These are phyloP conservation scores for Daldinia caldariorum DNA, from an alignment of 495 filamentous ascomycete species.

Conservation along the genomic window DNA sequence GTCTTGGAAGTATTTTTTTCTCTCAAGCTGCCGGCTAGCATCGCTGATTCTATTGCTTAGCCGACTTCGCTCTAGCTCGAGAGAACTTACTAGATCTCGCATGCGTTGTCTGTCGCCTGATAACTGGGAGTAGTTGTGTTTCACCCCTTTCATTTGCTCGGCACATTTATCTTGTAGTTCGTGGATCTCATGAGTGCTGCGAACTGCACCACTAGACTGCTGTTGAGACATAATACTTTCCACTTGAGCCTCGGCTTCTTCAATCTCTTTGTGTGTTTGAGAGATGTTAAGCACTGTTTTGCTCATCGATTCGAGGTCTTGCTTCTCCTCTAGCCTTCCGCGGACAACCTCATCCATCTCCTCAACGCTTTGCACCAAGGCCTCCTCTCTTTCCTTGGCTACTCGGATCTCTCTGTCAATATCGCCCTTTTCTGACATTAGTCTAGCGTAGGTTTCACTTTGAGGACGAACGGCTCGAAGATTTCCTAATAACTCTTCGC, in stretches of 20 bases:
- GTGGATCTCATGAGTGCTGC: slow-evolving; percentile 84
- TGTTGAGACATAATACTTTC: slow-evolving; percentile 76
- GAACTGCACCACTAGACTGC: slow-evolving; percentile 66
- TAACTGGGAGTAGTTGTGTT: slow-evolving; percentile 69
- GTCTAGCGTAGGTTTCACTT: slow-evolving; percentile 76
- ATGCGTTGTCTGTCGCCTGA: slow-evolving; percentile 74
- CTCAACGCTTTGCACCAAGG: slow-evolving; percentile 73
- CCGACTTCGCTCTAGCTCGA: slow-evolving; percentile 78
- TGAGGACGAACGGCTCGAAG: slow-evolving; percentile 69
- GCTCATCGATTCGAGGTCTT: slow-evolving; percentile 77
- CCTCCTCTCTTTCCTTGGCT: slow-evolving; percentile 63
- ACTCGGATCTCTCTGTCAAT: slow-evolving; percentile 69
- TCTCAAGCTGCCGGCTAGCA: slow-evolving; percentile 77
- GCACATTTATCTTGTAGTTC: slow-evolving; percentile 72
- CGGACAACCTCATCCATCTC: slow-evolving; percentile 75
- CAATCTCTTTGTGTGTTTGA: slow-evolving; percentile 75
- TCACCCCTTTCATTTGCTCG: slow-evolving; percentile 72
- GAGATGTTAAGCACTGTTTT: slow-evolving; percentile 81
- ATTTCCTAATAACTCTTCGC: slow-evolving; percentile 64
- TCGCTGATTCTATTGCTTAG: slow-evolving; percentile 73
- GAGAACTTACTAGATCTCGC: slow-evolving; percentile 68
- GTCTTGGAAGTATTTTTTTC: slow-evolving; percentile 71
- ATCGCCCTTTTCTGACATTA: slow-evolving; percentile 76
- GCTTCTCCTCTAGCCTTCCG: slow-evolving; percentile 69
- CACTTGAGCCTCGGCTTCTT: slow-evolving; percentile 73